phyloP scores from a whole-genome alignment of 2,329 filamentous ascomycete species.

The Aspergillus thermomutatus region DNA sequence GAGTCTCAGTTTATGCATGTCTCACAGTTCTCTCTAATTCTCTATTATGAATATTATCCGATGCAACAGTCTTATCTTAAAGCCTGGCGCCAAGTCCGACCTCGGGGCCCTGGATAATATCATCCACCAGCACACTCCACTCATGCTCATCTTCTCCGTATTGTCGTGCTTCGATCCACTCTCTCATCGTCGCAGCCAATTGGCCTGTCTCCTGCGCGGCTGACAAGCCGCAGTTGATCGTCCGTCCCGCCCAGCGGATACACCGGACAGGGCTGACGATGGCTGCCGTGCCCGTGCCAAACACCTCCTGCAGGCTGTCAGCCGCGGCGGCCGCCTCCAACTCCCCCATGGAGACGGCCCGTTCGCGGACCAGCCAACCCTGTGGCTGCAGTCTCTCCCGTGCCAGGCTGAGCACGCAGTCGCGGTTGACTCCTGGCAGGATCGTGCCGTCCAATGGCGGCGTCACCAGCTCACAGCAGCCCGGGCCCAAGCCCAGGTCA shows the following conservation, averaged over 20 bases:
- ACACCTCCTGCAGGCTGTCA: constrained; percentile 42
- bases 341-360: background rate
- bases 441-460: constrained; percentile 77
- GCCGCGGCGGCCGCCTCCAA: background rate
- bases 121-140: background rate
- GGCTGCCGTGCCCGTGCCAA: constrained; percentile 23
- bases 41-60: too few species aligned
- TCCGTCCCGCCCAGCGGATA: background rate
- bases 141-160: background rate
- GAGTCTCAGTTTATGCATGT: too few species aligned
- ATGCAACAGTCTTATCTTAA: too few species aligned
- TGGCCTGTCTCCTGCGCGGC: background rate
- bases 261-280: background rate
- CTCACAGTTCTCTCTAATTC: too few species aligned
- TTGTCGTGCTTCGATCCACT: background rate
- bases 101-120: background rate
- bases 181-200: background rate
- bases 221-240: background rate
- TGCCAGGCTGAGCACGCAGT: constrained; percentile 43
- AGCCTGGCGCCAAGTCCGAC: background rate
- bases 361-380: background rate
- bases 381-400: background rate
- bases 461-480: constrained; percentile 66
- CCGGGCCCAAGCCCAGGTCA: constrained; percentile 40
- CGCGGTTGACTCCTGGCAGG: constrained; percentile 74